phyloP scores from a whole-genome alignment of 116 monocot species.

The Dioscorea cayenensis region DNA sequence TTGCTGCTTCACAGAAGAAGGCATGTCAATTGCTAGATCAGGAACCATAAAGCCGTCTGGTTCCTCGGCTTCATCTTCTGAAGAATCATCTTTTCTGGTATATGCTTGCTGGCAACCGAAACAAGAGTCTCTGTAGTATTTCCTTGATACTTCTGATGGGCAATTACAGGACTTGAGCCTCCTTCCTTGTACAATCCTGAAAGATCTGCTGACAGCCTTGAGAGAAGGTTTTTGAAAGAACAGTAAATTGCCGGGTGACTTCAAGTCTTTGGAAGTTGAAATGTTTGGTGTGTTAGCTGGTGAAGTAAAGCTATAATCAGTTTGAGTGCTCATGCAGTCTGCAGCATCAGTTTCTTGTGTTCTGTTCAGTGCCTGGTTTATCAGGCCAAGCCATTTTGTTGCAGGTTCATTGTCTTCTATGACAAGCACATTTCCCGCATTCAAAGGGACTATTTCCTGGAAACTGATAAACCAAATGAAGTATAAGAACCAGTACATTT shows the following conservation, averaged over 20 bases:
- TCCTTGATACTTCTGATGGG: constrained; percentile 39
- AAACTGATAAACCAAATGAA: constrained; percentile 40
- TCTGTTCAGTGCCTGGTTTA: constrained; percentile 63
- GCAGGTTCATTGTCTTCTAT: constrained; percentile 82
- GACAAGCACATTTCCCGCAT: constrained; percentile 90
- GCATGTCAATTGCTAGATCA: neutral
- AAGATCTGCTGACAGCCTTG: constrained; percentile 49
- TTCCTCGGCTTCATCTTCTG: constrained; percentile 43
- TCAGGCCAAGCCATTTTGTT: constrained; percentile 66
- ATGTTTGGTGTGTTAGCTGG: constrained; percentile 7
- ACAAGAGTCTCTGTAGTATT: constrained; percentile 43
- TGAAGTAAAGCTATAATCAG: constrained; percentile 14
- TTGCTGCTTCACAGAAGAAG: constrained; percentile 13
- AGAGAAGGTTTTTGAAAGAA: constrained; percentile 67
- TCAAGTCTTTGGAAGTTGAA: constrained; percentile 15
- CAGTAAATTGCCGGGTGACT: constrained; percentile 5
- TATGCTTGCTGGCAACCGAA: constrained; percentile 42
- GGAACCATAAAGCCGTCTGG: constrained; percentile 6
- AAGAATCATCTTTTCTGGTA: constrained; percentile 20
- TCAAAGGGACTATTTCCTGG: constrained; percentile 95
- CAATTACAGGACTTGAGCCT: constrained; percentile 66
- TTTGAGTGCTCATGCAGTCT: constrained; percentile 17
- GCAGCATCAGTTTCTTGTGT: neutral
- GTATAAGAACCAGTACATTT: too few relatives aligned
- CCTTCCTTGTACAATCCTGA: constrained; percentile 35